Evolutionary conservation across 2,329 filamentous ascomycete species (phyloP), one percentile per base, ranked within the genome.

Genomic region (Xylaria sp.): DNA sequence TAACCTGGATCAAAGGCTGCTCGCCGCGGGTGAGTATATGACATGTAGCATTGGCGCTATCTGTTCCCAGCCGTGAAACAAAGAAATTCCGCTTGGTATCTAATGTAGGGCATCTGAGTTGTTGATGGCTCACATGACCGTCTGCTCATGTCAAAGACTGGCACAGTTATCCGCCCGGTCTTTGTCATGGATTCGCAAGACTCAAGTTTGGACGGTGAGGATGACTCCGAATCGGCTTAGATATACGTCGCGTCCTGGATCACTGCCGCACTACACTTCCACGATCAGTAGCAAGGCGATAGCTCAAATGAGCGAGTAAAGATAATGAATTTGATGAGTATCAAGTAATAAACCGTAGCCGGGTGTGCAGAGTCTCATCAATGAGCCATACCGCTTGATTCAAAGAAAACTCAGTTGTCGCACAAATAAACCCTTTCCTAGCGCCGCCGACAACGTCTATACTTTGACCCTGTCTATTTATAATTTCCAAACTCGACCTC

Each of bases 41-140:
- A 15, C 28, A n/a, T 32, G 10, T 12, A 23, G 10, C n/a, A 32
- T 52, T 57, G 28, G 61, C 61, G 68, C 15, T 65, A 39, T 34
- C 68, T 37, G 65, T n/a, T 23, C 54, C n/a, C 8, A 37, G 1
- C 10, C 51, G 13, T 18, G 15, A 32, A 50, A 67, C 64, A 70
- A 70, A 68, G 68, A 50, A 25, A 46, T 4, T 6, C 5, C 23
- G 5, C 15, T 6, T 37, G 1, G 4, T 13, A n/a, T 20, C 9
- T n/a, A 12, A 54, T 34, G 41, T 44, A 15, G 41, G 13, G 41
- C 12, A 44, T 44, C 13, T 13, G 32, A 20, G 18, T 18, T 63
- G 25, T 25, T 37, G 39, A 37, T 1, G 18, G 3, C 6, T 13
- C 20, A n/a, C 8, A n/a, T 13, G 4, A 18, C 15, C 18, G 28